Base-by-base conservation (phyloP, 1,284 basidiomycete species). In the Papiliotrema flavescens region DNA sequence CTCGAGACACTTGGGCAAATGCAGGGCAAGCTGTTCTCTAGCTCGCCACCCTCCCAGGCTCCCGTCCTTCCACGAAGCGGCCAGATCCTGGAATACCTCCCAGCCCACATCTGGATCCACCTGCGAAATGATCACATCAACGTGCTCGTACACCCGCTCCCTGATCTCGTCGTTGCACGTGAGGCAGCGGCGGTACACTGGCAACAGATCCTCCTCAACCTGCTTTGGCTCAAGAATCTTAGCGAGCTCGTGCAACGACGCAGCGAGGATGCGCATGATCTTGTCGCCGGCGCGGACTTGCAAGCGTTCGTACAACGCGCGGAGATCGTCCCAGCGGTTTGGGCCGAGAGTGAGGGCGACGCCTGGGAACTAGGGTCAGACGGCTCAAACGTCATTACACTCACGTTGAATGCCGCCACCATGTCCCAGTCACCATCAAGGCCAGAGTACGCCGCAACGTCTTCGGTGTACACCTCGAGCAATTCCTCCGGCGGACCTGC, bases 221-320 rank as follows among this genome's bases (percentile, higher is more conserved):
- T 87, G 79, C 39, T 86, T 83, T 13, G 82, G 79, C 0, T 88
- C 88, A 42, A 98, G 81, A 54, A 98, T 87, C 67, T 85, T 86
- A 35, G 92, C 93, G 43, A 98, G 77, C 74, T 95, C 92, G 56
- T 93, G 93, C 26, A 96, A 72, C 47, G 89, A 90, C 1, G 94
- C 90, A 1, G 91, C 89, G 28, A 72, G 67, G 34, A 66, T 73
- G 47, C 65, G 63, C 47, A 80, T 67, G 0, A 82, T 81, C 36
- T 80, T 79, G 63, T 83, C 81, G 22, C 80, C 77, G 2, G 84
- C 81, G 0, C 68, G 62, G 3, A 54, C 42, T 39, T 68, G 65
- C 45, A 97, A 80, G 8, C 82, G 79, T 22, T 81, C 70, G 75
- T 96, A 93, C 41, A 85, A 78, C 6, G 81, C 80, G 26, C 87